Conservation (phyloP, 257 asterid genomes). For the Verbena officinalis region DNA sequence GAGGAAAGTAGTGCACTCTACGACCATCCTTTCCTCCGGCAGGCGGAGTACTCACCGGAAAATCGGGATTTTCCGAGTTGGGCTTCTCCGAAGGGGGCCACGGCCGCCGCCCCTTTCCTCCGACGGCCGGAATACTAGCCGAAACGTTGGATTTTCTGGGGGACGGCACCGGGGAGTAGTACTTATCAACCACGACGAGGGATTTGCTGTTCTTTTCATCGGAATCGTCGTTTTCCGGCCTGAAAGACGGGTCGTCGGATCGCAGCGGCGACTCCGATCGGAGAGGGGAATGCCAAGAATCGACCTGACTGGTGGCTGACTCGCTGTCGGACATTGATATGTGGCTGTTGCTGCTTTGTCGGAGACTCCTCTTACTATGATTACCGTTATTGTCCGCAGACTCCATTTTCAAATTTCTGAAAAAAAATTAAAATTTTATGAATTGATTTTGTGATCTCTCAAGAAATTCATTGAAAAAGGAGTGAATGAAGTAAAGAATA, state of each 20-base stretch:
- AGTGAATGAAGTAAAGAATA: background rate
- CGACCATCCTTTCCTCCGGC: conserved; percentile 26
- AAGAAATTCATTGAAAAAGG: conserved; percentile 6
- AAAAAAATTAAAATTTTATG: background rate
- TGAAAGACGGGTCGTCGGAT: conserved; percentile 53
- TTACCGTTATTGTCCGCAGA: conserved; percentile 32
- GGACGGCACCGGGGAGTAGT: conserved; percentile 45
- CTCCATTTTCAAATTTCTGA: conserved; percentile 34
- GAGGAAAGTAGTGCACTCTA: conserved; percentile 15
- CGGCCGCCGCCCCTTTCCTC: conserved; percentile 27
- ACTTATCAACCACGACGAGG: conserved; percentile 51
- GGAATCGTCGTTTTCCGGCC: conserved; percentile 32
- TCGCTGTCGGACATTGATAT: conserved; percentile 79
- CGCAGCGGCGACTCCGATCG: conserved; percentile 66
- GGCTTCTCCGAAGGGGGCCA: conserved; percentile 49
- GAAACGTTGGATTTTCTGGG: conserved; percentile 38
- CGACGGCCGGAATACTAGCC: conserved; percentile 29
- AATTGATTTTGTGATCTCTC: background rate
- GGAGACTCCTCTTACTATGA: conserved; percentile 27
- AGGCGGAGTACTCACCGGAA: conserved; percentile 34
- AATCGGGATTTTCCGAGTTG: conserved; percentile 45
- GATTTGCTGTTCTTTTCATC: conserved; percentile 39
- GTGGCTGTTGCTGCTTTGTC: conserved; percentile 51
- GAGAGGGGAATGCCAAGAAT: conserved; percentile 86
- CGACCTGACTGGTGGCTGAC: conserved; percentile 69